These are phyloP conservation scores for Ascochyta clinopodiicola DNA, from an alignment of 2,329 filamentous ascomycete species.

Conservation along the genomic window DNA sequence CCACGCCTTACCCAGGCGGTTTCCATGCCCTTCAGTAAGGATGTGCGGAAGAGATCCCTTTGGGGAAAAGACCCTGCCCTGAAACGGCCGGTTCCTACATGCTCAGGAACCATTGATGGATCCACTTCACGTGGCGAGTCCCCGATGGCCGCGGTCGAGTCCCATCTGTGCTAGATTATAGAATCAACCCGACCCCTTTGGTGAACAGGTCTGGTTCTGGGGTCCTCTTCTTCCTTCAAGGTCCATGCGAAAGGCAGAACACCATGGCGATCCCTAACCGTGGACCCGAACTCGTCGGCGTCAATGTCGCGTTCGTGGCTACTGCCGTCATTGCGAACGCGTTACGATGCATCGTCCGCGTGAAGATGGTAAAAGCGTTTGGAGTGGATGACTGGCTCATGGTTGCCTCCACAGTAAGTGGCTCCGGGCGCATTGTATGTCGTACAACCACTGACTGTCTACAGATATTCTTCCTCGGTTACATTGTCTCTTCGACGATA, in stretches of 20 bases:
- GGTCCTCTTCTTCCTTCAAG: conserved; percentile 7
- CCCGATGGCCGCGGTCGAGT: conserved; percentile 20
- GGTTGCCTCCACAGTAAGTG: conserved; percentile 39
- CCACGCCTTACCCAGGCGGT: background rate
- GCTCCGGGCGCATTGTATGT: background rate
- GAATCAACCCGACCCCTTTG: conserved; percentile 25
- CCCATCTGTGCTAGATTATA: conserved; percentile 22
- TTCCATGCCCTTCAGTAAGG: conserved; percentile 1
- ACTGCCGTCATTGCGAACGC: conserved; percentile 34
- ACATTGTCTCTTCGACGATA: conserved; percentile 33
- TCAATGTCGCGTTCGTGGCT: conserved; percentile 38
- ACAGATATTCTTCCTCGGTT: conserved; percentile 35
- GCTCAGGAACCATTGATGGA: conserved; percentile 20
- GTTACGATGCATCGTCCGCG: conserved; percentile 40
- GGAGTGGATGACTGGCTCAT: conserved; percentile 47
- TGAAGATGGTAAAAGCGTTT: conserved; percentile 45
- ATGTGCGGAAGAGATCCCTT: conserved; percentile 21
- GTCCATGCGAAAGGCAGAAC: conserved; percentile 12
- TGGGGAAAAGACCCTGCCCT: conserved; percentile 15
- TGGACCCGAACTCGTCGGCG: conserved; percentile 41
- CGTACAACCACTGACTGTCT: conserved; percentile 3
- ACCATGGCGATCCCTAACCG: conserved; percentile 42
- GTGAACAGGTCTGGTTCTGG: conserved; percentile 2
- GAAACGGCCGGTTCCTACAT: conserved; percentile 29
- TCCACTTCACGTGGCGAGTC: conserved; percentile 32